Evolutionary conservation across 2,329 filamentous ascomycete species (phyloP).

Genomic region (Sporothrix sp.): DNA sequence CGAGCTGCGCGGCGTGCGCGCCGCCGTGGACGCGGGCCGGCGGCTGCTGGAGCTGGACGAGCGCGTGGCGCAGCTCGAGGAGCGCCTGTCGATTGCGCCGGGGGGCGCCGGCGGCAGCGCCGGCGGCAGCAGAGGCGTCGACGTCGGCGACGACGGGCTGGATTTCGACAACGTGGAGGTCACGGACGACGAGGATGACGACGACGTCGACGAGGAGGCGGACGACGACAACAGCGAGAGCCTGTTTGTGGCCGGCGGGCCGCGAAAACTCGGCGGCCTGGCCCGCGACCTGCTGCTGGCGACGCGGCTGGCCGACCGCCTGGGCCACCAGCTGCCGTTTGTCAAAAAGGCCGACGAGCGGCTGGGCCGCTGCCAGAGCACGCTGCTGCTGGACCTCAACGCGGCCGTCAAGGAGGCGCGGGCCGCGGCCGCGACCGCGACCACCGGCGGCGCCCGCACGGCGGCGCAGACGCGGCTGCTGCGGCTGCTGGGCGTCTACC

Average conservation of each 20-base stretch:
- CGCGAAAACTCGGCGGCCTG: slow-evolving; percentile 36
- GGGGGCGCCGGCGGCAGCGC: too few relatives aligned
- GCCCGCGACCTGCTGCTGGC: slow-evolving; percentile 37
- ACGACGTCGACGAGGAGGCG: slow-evolving; percentile 25
- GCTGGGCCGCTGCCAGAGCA: slow-evolving; percentile 44
- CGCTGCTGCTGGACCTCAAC: slow-evolving; percentile 45
- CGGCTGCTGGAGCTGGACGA: slow-evolving; percentile 59
- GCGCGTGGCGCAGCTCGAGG: slow-evolving; percentile 53
- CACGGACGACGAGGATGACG: slow-evolving; percentile 23
- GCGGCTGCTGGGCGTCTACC: slow-evolving; percentile 44
- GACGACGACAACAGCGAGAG: slow-evolving; percentile 24
- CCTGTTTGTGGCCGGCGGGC: slow-evolving; percentile 34
- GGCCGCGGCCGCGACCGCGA: slow-evolving; percentile 23
- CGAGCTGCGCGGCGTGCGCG: slow-evolving; percentile 57
- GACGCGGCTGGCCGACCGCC: slow-evolving; percentile 31
- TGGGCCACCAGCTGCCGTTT: slow-evolving; percentile 40
- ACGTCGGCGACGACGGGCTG: not conserved
- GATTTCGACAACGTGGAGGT: not conserved
- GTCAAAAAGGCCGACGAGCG: slow-evolving; percentile 44
- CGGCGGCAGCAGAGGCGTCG: slow-evolving; percentile 22
- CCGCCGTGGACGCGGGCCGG: slow-evolving; percentile 51
- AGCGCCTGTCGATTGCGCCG: slow-evolving; percentile 49
- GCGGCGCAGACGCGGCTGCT: slow-evolving; percentile 37
- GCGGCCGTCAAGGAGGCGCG: slow-evolving; percentile 37
- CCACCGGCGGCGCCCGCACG: slow-evolving; percentile 22